A percentile compares a stretch with the other conserved stretches of the same genome.
Conservation (phyloP, 176 grass and related monocot species). For the Metroxylon sagu region DNA sequence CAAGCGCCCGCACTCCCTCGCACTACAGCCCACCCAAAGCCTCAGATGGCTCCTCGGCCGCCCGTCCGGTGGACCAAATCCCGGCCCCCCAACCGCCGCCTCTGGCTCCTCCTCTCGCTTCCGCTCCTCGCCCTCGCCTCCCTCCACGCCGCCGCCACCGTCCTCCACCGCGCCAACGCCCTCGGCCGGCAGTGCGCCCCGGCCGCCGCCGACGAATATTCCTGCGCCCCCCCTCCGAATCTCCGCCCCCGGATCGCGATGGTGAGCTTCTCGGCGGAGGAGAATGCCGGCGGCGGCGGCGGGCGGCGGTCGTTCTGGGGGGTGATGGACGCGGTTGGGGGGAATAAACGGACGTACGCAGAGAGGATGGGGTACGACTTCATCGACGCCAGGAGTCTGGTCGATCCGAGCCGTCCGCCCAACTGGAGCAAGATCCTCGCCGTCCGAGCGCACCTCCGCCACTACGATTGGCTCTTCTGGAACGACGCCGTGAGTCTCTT, state of each 20-base stretch:
- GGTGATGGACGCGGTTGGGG: constrained; percentile 11
- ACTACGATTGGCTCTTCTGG: constrained; percentile 46
- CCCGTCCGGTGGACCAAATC: too few species aligned
- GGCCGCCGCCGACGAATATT: neutral
- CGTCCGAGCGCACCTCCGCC: constrained; percentile 20
- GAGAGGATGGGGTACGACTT: constrained; percentile 24
- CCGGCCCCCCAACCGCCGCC: constrained; percentile 4
- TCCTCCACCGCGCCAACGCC: constrained; percentile 48
- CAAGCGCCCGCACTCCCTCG: too few species aligned
- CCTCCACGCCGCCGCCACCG: neutral
- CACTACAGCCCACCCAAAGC: too few species aligned
- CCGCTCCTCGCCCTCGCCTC: constrained; percentile 21
- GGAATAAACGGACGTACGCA: constrained; percentile 28
- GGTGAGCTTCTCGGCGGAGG: constrained; percentile 68
- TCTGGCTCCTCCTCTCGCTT: constrained; percentile 13
- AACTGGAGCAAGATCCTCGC: constrained; percentile 52
- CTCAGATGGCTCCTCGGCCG: too few species aligned
- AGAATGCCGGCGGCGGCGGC: neutral
- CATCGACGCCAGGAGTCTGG: constrained; percentile 15
- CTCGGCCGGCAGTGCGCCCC: constrained; percentile 19
- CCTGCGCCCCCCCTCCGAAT: neutral
- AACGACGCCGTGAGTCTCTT: constrained; percentile 30
- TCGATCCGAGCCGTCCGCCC: constrained; percentile 30
- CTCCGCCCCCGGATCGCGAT: constrained; percentile 31
- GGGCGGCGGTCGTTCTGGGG: constrained; percentile 40